These are phyloP conservation scores for Cryphonectria nitschkei DNA, from an alignment of 2,329 filamentous ascomycete genomes.

Conservation along the genomic window DNA sequence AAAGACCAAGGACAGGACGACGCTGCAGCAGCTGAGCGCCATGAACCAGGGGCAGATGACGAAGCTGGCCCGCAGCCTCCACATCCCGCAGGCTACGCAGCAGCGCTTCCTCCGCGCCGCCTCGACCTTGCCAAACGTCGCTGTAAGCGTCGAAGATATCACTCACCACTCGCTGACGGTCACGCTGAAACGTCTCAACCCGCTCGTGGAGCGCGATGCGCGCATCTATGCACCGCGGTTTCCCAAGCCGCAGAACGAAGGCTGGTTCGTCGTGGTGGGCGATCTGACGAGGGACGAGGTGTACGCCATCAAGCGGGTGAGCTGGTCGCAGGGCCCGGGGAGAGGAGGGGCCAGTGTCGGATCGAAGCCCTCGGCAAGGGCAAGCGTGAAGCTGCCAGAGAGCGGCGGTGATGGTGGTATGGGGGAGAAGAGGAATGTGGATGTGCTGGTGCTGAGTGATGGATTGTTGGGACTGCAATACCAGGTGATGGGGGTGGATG, in stretches of 20 bases:
- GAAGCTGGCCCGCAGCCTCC: slow-evolving; percentile 54
- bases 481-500: slow-evolving; percentile 50
- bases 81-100: slow-evolving; percentile 49
- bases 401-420: slow-evolving; percentile 32
- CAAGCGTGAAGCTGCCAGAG: slow-evolving; percentile 64
- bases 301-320: slow-evolving; percentile 82
- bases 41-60: slow-evolving; percentile 41
- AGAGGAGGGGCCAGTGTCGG: slow-evolving; percentile 41
- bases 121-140: slow-evolving; percentile 69
- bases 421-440: slow-evolving; percentile 61
- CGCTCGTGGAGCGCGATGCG: slow-evolving; percentile 65
- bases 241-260: slow-evolving; percentile 92
- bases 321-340: slow-evolving; percentile 59
- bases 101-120: slow-evolving; percentile 61
- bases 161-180: slow-evolving; percentile 68
- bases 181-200: slow-evolving; percentile 68
- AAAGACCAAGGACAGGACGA: slow-evolving; percentile 41
- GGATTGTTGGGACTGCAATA: slow-evolving; percentile 78
- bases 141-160: slow-evolving; percentile 62
- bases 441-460: slow-evolving; percentile 82
- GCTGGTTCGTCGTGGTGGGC: slow-evolving; percentile 84
- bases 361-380: slow-evolving; percentile 55
- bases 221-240: slow-evolving; percentile 86
- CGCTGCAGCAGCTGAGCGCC: slow-evolving; percentile 48
- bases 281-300: slow-evolving; percentile 73